phyloP scores from a whole-genome alignment of 805 yeast genomes.

The Myxozyma melibiosi region DNA sequence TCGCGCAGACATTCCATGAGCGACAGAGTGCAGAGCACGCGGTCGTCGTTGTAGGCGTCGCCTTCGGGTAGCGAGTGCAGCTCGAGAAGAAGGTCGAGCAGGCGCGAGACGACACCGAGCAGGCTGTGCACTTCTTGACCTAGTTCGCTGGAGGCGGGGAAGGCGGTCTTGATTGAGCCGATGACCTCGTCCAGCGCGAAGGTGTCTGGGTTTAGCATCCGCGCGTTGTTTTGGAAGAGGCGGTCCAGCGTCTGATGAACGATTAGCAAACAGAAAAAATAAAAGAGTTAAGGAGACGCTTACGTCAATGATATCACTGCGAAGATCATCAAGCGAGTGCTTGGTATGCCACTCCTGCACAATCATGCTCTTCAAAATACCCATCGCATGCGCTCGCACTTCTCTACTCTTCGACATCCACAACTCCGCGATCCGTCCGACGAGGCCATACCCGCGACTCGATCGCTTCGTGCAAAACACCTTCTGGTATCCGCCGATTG shows the following conservation, averaged over 20 bases:
- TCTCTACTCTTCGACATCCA: slow-evolving; percentile 66
- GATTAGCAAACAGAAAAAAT: background rate
- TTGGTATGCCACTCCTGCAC: slow-evolving; percentile 65
- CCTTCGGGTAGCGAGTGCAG: slow-evolving; percentile 75
- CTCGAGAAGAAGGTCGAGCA: slow-evolving; percentile 65
- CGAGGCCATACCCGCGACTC: slow-evolving; percentile 21
- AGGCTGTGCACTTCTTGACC: slow-evolving; percentile 49
- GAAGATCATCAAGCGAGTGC: slow-evolving; percentile 17
- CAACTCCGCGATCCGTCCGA: slow-evolving; percentile 65
- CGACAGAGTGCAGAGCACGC: slow-evolving; percentile 76
- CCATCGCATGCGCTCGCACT: slow-evolving; percentile 64
- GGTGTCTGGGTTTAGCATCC: slow-evolving; percentile 56
- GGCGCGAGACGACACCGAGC: slow-evolving; percentile 48
- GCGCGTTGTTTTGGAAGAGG: slow-evolving; percentile 54
- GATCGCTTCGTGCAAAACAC: slow-evolving; percentile 47
- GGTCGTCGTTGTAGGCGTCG: slow-evolving; percentile 82
- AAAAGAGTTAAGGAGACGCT: background rate
- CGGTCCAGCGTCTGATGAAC: slow-evolving; percentile 59
- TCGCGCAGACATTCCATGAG: slow-evolving; percentile 75
- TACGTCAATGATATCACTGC: slow-evolving; percentile 26
- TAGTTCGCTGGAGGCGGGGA: slow-evolving; percentile 58
- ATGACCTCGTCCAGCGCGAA: slow-evolving; percentile 59
- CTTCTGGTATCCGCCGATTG: slow-evolving; percentile 72
- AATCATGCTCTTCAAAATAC: slow-evolving; percentile 69
- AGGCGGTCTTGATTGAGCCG: slow-evolving; percentile 51